Conservation (phyloP, 129 eudicot species). For the Centella asiatica region DNA sequence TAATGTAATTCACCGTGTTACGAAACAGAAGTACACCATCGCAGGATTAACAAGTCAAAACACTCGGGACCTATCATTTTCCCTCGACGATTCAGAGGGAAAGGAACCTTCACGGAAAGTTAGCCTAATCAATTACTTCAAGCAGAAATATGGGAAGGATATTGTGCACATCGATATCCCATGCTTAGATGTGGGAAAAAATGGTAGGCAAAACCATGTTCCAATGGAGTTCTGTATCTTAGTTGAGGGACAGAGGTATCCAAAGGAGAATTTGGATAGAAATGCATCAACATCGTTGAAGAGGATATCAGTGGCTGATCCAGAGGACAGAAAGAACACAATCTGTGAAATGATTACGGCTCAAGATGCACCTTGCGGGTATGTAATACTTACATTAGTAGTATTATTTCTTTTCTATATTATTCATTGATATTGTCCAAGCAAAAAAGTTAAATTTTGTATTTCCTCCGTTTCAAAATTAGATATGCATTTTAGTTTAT, state of each 20-base stretch:
- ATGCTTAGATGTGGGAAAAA: constrained; percentile 50
- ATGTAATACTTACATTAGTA: constrained; percentile 20
- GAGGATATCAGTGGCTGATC: constrained; percentile 35
- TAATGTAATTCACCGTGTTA: constrained; percentile 56
- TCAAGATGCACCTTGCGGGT: constrained; percentile 64
- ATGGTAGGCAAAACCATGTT: constrained; percentile 31
- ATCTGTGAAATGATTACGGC: constrained; percentile 43
- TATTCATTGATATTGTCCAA: constrained; percentile 3
- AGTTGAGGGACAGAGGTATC: constrained; percentile 53
- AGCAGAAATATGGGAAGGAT: constrained; percentile 33
- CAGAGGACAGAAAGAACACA: constrained; percentile 31
- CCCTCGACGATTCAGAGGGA: constrained; percentile 39
- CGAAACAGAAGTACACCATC: constrained; percentile 50
- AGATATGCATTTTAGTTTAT: too few species aligned
- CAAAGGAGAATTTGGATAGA: constrained; percentile 39
- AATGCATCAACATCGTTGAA: constrained; percentile 24
- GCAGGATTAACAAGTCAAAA: constrained; percentile 32
- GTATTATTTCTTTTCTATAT: not conserved
- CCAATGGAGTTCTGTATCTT: constrained; percentile 64
- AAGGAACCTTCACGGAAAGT: constrained; percentile 15
- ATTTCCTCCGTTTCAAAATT: too few species aligned
- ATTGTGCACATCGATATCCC: constrained; percentile 38
- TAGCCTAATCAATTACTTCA: constrained; percentile 39
- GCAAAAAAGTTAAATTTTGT: too few species aligned
- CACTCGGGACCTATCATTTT: constrained; percentile 31